Conservation (phyloP, 2,329 filamentous ascomycete genomes). For the Seiridium cupressi region DNA sequence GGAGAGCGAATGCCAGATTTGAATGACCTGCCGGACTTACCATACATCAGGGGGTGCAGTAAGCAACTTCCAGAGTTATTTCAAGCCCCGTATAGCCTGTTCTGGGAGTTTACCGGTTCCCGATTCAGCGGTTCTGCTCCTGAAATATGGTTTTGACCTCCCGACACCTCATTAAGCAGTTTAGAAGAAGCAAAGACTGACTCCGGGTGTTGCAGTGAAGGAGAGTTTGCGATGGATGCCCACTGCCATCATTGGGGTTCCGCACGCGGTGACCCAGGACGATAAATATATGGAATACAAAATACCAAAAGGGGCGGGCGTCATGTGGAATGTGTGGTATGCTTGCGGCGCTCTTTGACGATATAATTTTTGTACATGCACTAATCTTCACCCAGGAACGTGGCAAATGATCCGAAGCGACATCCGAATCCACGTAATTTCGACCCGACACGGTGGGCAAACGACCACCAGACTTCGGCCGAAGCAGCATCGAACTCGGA, state of each 20-base stretch:
- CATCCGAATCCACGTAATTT: slow-evolving; percentile 37
- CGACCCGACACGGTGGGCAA: slow-evolving; percentile 30
- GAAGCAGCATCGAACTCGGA: slow-evolving; percentile 31
- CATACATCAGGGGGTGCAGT: slow-evolving; percentile 46
- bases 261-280: slow-evolving; percentile 42
- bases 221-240: slow-evolving; percentile 57
- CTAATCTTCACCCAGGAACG: slow-evolving; percentile 24
- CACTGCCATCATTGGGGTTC: slow-evolving; percentile 30
- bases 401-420: slow-evolving; percentile 41
- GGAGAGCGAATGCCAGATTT: slow-evolving; percentile 49
- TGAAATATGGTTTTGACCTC: no score
- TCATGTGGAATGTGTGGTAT: slow-evolving; percentile 39
- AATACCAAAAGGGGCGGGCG: slow-evolving; percentile 39
- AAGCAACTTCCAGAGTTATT: no score
- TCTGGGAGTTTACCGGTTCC: no score
- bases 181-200: no score
- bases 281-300: slow-evolving; percentile 40
- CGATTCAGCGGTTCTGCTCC: no score
- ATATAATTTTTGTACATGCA: not conserved
- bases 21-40: slow-evolving; percentile 45
- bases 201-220: slow-evolving; percentile 32
- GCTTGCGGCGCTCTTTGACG: slow-evolving; percentile 2
- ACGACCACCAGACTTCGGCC: slow-evolving; percentile 19
- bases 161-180: no score
- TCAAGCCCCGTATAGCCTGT: no score